These are phyloP conservation scores for Stagonosporopsis cucurbitacearum DNA, from an alignment of 2,329 filamentous ascomycete species.

Conservation along the genomic window DNA sequence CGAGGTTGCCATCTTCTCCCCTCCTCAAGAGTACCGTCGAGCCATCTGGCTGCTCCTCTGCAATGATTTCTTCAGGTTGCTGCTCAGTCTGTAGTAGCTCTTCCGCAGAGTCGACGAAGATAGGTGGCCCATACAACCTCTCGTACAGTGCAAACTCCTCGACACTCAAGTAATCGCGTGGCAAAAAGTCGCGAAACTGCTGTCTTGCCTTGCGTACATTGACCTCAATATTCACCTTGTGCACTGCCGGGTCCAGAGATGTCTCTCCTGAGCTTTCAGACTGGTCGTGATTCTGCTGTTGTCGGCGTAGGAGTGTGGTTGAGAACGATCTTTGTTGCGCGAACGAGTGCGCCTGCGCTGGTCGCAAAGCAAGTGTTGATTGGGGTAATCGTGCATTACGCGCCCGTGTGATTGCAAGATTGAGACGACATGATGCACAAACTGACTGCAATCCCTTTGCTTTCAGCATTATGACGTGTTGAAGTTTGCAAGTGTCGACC, in stretches of 20 bases:
- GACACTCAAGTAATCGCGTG: constrained; percentile 70
- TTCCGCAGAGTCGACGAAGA: constrained; percentile 67
- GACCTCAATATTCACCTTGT: constrained; percentile 59
- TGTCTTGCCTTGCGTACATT: constrained; percentile 75
- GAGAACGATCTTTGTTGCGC: constrained; percentile 33
- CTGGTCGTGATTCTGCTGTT: constrained; percentile 10
- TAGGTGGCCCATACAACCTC: constrained; percentile 78
- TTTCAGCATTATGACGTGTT: constrained; percentile 38
- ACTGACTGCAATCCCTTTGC: constrained; percentile 37
- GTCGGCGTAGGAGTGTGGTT: constrained; percentile 22
- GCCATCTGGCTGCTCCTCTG: constrained; percentile 40
- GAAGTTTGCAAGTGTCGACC: constrained; percentile 11
- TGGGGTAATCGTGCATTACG: constrained; percentile 34
- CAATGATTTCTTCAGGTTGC: constrained; percentile 55
- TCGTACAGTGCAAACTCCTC: constrained; percentile 79
- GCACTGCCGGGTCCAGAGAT: constrained; percentile 17
- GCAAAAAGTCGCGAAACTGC: constrained; percentile 77
- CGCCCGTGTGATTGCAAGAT: constrained; percentile 32
- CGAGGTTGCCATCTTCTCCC: constrained; percentile 63
- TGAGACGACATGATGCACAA: constrained; percentile 45
- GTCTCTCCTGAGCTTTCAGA: neutral
- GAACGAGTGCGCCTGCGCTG: constrained; percentile 16
- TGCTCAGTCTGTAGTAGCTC: constrained; percentile 50
- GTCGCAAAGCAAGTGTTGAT: constrained; percentile 22
- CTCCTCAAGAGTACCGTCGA: constrained; percentile 59